Evolutionary conservation across 2,329 filamentous ascomycete species (phyloP), one percentile per base, ranked within the genome.

Genomic region (Epichloe bromicola): DNA sequence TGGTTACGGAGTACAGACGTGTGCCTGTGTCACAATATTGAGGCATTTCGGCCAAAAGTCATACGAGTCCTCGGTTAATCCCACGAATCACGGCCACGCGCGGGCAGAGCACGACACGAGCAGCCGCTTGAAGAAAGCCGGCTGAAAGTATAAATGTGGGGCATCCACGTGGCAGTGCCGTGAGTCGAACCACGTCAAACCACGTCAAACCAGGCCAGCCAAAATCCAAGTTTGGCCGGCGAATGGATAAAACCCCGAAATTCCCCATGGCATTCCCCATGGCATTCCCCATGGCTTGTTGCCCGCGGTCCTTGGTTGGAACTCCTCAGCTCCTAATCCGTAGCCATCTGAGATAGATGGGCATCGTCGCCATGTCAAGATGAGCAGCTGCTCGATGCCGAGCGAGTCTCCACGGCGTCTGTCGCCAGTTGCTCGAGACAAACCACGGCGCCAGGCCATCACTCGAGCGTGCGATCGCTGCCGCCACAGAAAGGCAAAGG

Each of bases 401-500:
- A 51, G 50, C 40, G 56, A 56, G 44, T 53, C 58, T 38, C 53
- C 53, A 33, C 54, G 55, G 39, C 53, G 55, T 37, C 37, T 54
- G 33, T 52, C 53, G 26, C 48, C 53, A 17, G 43, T 50, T 0
- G 52, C 52, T 43, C 48, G 52, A 20, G 48, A 52, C 20, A 49
- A 46, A 36, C 51, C 54, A 33, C 55, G 57, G 19, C 55, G 59
- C 26, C 51, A 56, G 46, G 53, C 59, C 33, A 55, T 57, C 34
- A 60, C 55, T 45, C 56, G 64, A 58, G 65, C 64, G 1, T 67
- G 64, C 56, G 65, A 67, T 53, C 63, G 65, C 4, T 67, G 65
- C 43, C 64, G 65, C 20, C 63, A 60, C 54, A 60, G 65, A 55
- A 67, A 67, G 58, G 65, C 63, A 33, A 67, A 63, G 60, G 65